These are phyloP conservation scores for Zychaea mexicana DNA, from an alignment of 371 early-diverging fungal genomes.

Conservation along the genomic window DNA sequence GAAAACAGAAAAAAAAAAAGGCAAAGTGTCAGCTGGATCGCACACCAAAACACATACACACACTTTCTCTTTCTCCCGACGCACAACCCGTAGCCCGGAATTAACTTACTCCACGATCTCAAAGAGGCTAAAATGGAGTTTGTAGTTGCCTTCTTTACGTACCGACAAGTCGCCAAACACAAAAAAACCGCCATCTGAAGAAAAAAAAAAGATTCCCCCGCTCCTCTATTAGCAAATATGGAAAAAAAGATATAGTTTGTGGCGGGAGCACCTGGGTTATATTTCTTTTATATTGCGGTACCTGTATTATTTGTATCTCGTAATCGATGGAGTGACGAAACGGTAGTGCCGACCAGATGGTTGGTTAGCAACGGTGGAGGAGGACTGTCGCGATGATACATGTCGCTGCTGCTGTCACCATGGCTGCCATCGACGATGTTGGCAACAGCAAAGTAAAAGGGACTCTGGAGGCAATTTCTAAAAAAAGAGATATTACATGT, in stretches of 20 bases:
- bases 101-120: conserved; percentile 75
- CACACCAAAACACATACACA: background rate
- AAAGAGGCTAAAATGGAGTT: conserved; percentile 87
- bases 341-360: conserved; percentile 43
- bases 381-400: too few species aligned
- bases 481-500: conserved; percentile 5
- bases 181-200: conserved; percentile 89
- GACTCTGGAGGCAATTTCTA: conserved; percentile 50
- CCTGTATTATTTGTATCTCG: conserved; percentile 49
- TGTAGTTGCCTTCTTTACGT: conserved; percentile 83
- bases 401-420: background rate
- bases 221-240: background rate
- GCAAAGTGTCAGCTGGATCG: background rate
- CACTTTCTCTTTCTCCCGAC: too few species aligned
- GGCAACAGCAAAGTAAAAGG: conserved; percentile 48
- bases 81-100: background rate
- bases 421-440: conserved; percentile 31
- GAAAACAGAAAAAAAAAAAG: background rate
- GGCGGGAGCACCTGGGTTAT: background rate
- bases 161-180: conserved; percentile 95
- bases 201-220: conserved; percentile 1
- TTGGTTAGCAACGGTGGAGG: conserved; percentile 24
- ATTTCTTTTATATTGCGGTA: conserved; percentile 1
- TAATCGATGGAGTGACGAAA: conserved; percentile 47
- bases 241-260: background rate